Base-by-base conservation (phyloP, 352 stramenopile genomes). In the Plasmopara halstedii region DNA sequence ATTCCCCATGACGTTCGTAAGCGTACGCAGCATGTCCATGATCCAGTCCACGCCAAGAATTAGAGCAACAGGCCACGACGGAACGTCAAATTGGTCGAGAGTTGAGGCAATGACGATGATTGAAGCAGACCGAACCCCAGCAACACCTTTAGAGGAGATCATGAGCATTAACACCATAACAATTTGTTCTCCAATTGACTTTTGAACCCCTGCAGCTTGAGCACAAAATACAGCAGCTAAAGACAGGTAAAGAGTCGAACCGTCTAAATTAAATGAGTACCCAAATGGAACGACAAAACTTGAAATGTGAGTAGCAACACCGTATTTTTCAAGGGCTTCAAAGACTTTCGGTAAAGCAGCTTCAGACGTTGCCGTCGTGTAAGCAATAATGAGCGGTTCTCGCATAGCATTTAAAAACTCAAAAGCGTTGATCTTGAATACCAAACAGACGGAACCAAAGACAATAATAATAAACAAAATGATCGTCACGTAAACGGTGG, bases 201-300 rank as follows among this genome's bases (percentile, higher is more conserved):
- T 80, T 48, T 80, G 27, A 4, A 64, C 34, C 15, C 54, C 64
- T 1, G 71, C 36, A 0, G 71, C 71, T 46, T 83, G 71, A 0
- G 71, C 71, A 22, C 71, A 83, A 39, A 83, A 83, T 25, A 83
- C 56, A 0, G 68, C 44, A 4, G 54, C 59, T 0, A 83, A 45
- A 5, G 71, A 73, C 20, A 80, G 25, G 59, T 83, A 78, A 14
- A 83, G 40, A 0, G 71, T 76, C 11, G 62, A 71, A 10, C 62
- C 71, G 39, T 83, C 71, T 2, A 80, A 50, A 56, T 83, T 83
- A 64, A 83, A 80, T 48, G 71, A 83, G 57, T 80, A 83, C 21
- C 71, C 71, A 41, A 80, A 80, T 0, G 67, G 67, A 7, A 83
- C 68, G 6, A 83, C 71, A 29, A 83, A 80, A 5, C 62, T 55